A percentile compares a stretch with the other conserved stretches of the same genome.
Conservation (phyloP, 2,329 filamentous ascomycete species). For the Endoconidiophora polonica region DNA sequence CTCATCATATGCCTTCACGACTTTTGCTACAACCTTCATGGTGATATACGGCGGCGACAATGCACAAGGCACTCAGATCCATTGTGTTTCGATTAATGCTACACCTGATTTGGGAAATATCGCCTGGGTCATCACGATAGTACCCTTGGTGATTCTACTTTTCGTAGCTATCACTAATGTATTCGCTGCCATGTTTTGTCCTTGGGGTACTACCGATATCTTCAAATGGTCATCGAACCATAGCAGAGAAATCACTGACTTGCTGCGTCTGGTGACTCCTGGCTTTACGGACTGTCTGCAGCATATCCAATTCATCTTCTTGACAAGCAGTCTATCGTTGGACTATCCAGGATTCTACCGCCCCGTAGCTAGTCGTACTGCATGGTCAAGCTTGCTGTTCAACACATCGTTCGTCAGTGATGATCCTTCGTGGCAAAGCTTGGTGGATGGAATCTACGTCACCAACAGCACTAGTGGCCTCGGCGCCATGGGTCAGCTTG, state of each 20-base stretch:
- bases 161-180: slow-evolving; percentile 70
- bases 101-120: slow-evolving; percentile 68
- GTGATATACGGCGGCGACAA: slow-evolving; percentile 57
- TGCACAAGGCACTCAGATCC: slow-evolving; percentile 42
- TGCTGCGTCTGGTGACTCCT: slow-evolving; percentile 81
- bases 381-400: slow-evolving; percentile 86
- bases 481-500: slow-evolving; percentile 59
- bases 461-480: slow-evolving; percentile 66
- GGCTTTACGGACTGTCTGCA: slow-evolving; percentile 94
- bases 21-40: slow-evolving; percentile 55
- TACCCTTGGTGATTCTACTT: slow-evolving; percentile 63
- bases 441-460: slow-evolving; percentile 76
- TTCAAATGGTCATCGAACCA: slow-evolving; percentile 98
- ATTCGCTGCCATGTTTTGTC: slow-evolving; percentile 73
- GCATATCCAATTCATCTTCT: slow-evolving; percentile 82
- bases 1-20: slow-evolving; percentile 75
- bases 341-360: slow-evolving; percentile 91
- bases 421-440: slow-evolving; percentile 44
- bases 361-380: slow-evolving; percentile 69
- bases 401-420: slow-evolving; percentile 73
- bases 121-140: slow-evolving; percentile 51
- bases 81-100: slow-evolving; percentile 65
- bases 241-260: slow-evolving; percentile 68
- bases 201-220: slow-evolving; percentile 79
- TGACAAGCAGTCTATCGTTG: slow-evolving; percentile 75